Percentiles rank a stretch among this genome's conserved stretches.
phyloP scores from a whole-genome alignment of 1,139 yeast species.

The Diutina neorugosa region DNA sequence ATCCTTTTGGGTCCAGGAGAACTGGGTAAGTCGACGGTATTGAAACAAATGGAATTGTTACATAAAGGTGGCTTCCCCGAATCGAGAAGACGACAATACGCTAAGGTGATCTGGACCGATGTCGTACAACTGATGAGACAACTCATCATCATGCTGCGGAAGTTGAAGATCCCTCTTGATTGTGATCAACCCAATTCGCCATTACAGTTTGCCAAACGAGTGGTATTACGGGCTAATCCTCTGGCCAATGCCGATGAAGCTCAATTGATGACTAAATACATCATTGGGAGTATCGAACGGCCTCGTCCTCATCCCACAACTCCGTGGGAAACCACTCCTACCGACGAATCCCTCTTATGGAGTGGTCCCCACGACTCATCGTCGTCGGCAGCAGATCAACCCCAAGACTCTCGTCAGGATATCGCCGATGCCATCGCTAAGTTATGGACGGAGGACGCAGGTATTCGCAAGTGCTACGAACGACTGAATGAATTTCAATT shows the following conservation, averaged over 20 bases:
- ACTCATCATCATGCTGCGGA: conserved; percentile 60
- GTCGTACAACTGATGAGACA: conserved; percentile 82
- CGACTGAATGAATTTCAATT: conserved; percentile 71
- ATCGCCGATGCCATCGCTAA: conserved; percentile 57
- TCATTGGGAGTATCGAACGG: neutral
- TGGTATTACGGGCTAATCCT: conserved; percentile 19
- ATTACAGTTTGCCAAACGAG: conserved; percentile 33
- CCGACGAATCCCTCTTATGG: neutral
- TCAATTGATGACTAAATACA: neutral
- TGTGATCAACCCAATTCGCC: conserved; percentile 44
- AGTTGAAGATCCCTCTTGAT: conserved; percentile 43
- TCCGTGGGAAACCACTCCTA: neutral
- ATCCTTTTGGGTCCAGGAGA: conserved; percentile 89
- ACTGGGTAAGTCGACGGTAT: conserved; percentile 91
- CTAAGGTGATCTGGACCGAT: conserved; percentile 93
- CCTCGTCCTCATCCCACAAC: neutral
- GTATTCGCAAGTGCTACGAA: conserved; percentile 48
- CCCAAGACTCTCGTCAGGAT: conserved; percentile 14
- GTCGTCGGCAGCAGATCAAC: neutral
- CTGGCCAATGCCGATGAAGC: conserved; percentile 39
- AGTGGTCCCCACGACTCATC: neutral
- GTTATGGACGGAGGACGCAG: conserved; percentile 60
- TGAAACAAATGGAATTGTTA: conserved; percentile 77
- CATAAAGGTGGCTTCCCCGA: conserved; percentile 81
- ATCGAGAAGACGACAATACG: conserved; percentile 69